Conservation (phyloP, 2,329 filamentous ascomycete genomes). For the Claviceps citrina region DNA sequence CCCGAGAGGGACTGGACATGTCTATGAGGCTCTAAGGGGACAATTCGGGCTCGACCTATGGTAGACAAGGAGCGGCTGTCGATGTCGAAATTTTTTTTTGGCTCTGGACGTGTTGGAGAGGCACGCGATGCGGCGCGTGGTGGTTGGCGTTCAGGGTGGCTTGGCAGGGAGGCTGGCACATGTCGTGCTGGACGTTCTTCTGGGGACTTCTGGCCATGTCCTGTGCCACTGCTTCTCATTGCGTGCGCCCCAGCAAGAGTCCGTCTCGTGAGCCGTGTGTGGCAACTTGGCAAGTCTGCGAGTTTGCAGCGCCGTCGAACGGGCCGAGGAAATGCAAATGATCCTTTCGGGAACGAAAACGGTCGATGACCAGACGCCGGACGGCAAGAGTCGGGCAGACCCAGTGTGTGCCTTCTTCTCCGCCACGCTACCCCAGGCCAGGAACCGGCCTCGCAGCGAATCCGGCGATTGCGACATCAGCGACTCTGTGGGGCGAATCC, state of each 20-base stretch:
- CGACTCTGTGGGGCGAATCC: slow-evolving; percentile 2
- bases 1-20: slow-evolving; percentile 9
- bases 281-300: not conserved
- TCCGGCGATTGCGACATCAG: slow-evolving; percentile 7
- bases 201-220: too few relatives aligned
- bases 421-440: slow-evolving; percentile 1
- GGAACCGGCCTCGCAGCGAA: not conserved
- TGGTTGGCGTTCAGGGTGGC: not conserved
- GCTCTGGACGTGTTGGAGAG: not conserved
- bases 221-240: too few relatives aligned
- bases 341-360: not conserved
- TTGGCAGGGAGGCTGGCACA: slow-evolving; percentile 1
- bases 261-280: not conserved
- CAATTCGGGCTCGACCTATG: not conserved
- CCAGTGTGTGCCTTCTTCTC: not conserved
- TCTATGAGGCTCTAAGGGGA: not conserved
- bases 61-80: not conserved
- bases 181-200: too few relatives aligned
- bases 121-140: slow-evolving; percentile 2
- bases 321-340: not conserved
- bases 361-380: not conserved
- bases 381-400: too few relatives aligned
- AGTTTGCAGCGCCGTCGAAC: not conserved
- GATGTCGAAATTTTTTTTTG: not conserved
- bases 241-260: not conserved